phyloP scores from a whole-genome alignment of 1,139 yeast genomes.

The Yamadazyma sp. region DNA sequence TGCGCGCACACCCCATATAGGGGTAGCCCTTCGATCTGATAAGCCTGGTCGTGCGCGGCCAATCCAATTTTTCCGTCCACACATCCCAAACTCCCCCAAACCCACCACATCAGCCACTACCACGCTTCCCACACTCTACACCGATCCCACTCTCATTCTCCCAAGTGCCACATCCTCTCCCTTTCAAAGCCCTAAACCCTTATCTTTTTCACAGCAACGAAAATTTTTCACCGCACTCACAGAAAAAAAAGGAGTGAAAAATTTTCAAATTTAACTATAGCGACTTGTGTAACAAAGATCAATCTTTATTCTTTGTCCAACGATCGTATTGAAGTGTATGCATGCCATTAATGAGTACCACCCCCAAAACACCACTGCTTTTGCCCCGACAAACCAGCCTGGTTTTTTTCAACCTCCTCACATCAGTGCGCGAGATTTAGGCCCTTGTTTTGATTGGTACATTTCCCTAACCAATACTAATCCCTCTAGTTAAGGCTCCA shows the following conservation, averaged over 20 bases:
- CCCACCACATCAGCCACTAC: too few relatives aligned
- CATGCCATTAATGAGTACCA: neutral
- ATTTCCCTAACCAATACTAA: neutral
- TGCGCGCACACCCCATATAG: neutral
- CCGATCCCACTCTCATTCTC: too few relatives aligned
- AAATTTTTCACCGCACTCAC: conserved; percentile 3
- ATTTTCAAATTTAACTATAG: conserved; percentile 2
- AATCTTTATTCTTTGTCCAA: neutral
- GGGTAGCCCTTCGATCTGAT: too few relatives aligned
- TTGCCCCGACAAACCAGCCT: too few relatives aligned
- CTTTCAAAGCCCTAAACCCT: conserved; percentile 2
- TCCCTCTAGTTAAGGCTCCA: neutral
- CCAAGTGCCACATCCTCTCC: too few relatives aligned
- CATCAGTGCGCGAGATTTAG: too few relatives aligned
- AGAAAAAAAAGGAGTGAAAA: conserved; percentile 6
- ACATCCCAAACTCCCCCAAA: neutral
- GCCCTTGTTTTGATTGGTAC: too few relatives aligned
- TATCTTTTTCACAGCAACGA: conserved; percentile 1
- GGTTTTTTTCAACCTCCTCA: too few relatives aligned
- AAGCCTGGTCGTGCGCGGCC: too few relatives aligned
- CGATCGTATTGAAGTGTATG: neutral
- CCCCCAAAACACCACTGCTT: neutral
- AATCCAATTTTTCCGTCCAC: too few relatives aligned
- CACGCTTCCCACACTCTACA: too few relatives aligned
- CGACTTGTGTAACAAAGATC: neutral